These are phyloP conservation scores for Ogataea haglerorum DNA, from an alignment of 805 yeast genomes.

Conservation along the genomic window DNA sequence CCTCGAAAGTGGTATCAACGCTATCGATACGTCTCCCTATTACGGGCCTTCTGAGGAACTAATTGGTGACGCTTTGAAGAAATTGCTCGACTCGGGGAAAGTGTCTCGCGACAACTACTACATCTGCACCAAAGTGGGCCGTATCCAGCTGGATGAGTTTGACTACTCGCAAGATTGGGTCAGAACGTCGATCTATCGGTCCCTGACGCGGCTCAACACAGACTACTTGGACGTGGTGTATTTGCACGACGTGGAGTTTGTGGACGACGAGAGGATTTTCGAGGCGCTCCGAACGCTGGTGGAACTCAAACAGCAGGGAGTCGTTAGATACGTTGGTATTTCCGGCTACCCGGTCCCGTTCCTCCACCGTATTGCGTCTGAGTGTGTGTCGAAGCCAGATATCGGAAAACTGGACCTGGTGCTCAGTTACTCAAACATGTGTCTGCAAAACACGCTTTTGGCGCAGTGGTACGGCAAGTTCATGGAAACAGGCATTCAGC, in stretches of 20 bases:
- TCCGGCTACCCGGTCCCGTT: constrained; percentile 85
- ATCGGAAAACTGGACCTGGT: constrained; percentile 72
- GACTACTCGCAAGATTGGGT: constrained; percentile 68
- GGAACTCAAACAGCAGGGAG: constrained; percentile 59
- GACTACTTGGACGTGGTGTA: constrained; percentile 75
- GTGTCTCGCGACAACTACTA: constrained; percentile 57
- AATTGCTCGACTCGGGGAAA: constrained; percentile 32
- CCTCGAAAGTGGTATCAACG: constrained; percentile 64
- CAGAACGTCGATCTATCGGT: constrained; percentile 59
- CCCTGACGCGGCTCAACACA: constrained; percentile 64
- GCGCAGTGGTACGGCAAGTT: constrained; percentile 48
- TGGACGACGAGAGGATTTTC: constrained; percentile 47
- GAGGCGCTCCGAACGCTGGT: constrained; percentile 63
- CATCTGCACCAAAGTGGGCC: constrained; percentile 84
- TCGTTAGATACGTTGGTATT: constrained; percentile 64
- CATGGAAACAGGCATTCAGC: constrained; percentile 48
- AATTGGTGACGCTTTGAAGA: constrained; percentile 61
- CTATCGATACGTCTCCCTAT: constrained; percentile 90
- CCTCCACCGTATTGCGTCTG: constrained; percentile 49
- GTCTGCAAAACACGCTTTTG: constrained; percentile 68
- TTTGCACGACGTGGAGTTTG: constrained; percentile 88
- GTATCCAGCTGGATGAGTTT: constrained; percentile 64
- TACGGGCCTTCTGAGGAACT: constrained; percentile 84
- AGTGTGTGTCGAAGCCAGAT: constrained; percentile 33
- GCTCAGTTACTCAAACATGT: constrained; percentile 76